phyloP scores from a whole-genome alignment of 495 filamentous ascomycete species.

The Penicillium angulare region DNA sequence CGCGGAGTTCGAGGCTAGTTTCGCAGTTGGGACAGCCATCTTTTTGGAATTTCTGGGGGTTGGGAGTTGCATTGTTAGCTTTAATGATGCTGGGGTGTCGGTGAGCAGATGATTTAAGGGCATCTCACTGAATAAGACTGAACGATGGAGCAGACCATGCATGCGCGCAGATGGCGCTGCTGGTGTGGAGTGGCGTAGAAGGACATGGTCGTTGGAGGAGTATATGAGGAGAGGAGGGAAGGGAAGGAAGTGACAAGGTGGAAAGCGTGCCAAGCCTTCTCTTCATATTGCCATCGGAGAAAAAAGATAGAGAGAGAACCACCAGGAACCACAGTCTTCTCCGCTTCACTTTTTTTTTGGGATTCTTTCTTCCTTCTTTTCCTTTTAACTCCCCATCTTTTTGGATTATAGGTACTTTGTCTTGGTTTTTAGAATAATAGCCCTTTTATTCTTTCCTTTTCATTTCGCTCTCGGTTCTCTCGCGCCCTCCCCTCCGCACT shows the following conservation, averaged over 20 bases:
- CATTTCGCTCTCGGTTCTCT: not conserved
- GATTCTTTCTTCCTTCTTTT: slow-evolving; percentile 6
- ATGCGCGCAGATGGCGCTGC: slow-evolving; percentile 82
- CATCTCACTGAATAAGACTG: slow-evolving; percentile 66
- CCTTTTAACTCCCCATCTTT: not conserved
- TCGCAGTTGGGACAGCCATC: slow-evolving; percentile 97
- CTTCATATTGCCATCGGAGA: slow-evolving; percentile 27
- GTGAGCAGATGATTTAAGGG: slow-evolving; percentile 1
- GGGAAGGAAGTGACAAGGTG: slow-evolving; percentile 1
- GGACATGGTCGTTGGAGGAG: slow-evolving; percentile 21
- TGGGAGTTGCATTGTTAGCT: slow-evolving; percentile 2
- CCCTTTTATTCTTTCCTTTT: not conserved
- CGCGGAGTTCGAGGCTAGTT: slow-evolving; percentile 76
- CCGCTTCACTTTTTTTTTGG: not conserved
- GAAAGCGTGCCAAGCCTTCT: slow-evolving; percentile 25
- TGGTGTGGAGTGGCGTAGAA: slow-evolving; percentile 65
- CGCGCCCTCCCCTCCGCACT: slow-evolving; percentile 6
- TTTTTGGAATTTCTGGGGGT: slow-evolving; percentile 70
- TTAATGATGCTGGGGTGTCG: not conserved
- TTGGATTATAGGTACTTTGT: not conserved
- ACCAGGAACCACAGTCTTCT: slow-evolving; percentile 15
- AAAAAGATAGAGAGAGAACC: slow-evolving; percentile 18
- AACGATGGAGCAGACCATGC: slow-evolving; percentile 97
- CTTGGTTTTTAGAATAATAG: not conserved
- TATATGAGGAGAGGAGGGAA: slow-evolving; percentile 2